Conservation (phyloP, 805 yeast species). For the Alloascoidea hylecoeti region DNA sequence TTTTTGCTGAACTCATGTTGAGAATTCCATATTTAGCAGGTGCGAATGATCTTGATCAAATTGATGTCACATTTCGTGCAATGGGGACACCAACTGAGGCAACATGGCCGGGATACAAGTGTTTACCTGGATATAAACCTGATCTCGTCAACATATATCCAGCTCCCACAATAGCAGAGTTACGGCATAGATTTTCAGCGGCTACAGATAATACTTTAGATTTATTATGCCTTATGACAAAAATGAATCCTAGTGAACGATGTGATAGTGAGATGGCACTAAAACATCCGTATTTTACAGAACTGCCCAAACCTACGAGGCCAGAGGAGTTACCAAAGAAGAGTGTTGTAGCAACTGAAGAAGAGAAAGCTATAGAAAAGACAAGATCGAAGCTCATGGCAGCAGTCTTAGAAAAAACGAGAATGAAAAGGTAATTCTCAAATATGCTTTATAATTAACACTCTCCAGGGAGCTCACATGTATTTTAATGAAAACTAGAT, state of each 20-base stretch:
- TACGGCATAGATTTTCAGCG: slow-evolving; percentile 75
- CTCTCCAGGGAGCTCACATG: too few species aligned
- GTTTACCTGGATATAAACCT: slow-evolving; percentile 55
- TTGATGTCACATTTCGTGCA: slow-evolving; percentile 89
- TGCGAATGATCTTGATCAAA: slow-evolving; percentile 75
- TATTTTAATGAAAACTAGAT: too few species aligned
- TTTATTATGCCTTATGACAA: slow-evolving; percentile 56
- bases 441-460: background rate
- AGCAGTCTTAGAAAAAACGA: slow-evolving; percentile 6
- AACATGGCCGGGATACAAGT: slow-evolving; percentile 81
- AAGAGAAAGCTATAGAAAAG: slow-evolving; percentile 6
- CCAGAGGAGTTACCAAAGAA: slow-evolving; percentile 45
- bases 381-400: slow-evolving; percentile 7
- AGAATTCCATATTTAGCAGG: slow-evolving; percentile 95
- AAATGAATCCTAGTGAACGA: slow-evolving; percentile 66
- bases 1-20: slow-evolving; percentile 92
- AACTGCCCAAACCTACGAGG: slow-evolving; percentile 60
- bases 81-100: slow-evolving; percentile 91
- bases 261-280: slow-evolving; percentile 52
- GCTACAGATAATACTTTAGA: slow-evolving; percentile 80
- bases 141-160: slow-evolving; percentile 51
- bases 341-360: slow-evolving; percentile 1
- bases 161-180: slow-evolving; percentile 66
- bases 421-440: background rate
- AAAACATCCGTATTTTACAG: slow-evolving; percentile 52